phyloP scores from a whole-genome alignment of 2,329 filamentous ascomycete genomes.

The Penicillium expansum region DNA sequence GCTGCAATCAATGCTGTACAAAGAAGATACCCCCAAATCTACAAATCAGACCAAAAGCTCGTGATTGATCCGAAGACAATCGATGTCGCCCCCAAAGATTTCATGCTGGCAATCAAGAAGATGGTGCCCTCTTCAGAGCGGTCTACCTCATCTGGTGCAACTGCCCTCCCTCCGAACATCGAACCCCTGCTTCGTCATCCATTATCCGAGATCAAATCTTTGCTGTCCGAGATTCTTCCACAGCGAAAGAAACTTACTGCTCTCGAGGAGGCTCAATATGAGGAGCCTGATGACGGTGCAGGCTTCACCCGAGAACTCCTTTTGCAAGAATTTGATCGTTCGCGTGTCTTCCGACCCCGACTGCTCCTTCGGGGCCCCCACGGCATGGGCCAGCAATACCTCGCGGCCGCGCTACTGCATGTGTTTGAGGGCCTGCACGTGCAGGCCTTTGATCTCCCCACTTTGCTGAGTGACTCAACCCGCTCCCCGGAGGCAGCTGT shows the following conservation, averaged over 20 bases:
- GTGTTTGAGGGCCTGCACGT: conserved; percentile 93
- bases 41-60: conserved; percentile 83
- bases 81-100: conserved; percentile 85
- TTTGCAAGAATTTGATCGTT: conserved; percentile 76
- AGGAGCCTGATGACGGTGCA: conserved; percentile 76
- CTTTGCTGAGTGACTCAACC: conserved; percentile 76
- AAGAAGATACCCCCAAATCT: conserved; percentile 93
- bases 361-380: conserved; percentile 76
- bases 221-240: conserved; percentile 75
- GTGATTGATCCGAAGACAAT: conserved; percentile 83
- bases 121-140: conserved; percentile 93
- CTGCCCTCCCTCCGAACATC: conserved; percentile 73
- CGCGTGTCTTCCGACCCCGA: conserved; percentile 82
- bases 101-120: conserved; percentile 95
- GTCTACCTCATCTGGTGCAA: conserved; percentile 78
- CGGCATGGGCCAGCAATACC: conserved; percentile 92
- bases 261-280: conserved; percentile 88
- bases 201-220: conserved; percentile 64
- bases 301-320: conserved; percentile 82
- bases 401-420: conserved; percentile 80
- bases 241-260: conserved; percentile 83
- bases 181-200: conserved; percentile 77
- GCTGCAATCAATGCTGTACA: conserved; percentile 94
- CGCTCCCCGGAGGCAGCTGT: conserved; percentile 82
- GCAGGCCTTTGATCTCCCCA: conserved; percentile 88